Base-by-base conservation (phyloP, 139 green algal species). In the Tetraselmis chui region DNA sequence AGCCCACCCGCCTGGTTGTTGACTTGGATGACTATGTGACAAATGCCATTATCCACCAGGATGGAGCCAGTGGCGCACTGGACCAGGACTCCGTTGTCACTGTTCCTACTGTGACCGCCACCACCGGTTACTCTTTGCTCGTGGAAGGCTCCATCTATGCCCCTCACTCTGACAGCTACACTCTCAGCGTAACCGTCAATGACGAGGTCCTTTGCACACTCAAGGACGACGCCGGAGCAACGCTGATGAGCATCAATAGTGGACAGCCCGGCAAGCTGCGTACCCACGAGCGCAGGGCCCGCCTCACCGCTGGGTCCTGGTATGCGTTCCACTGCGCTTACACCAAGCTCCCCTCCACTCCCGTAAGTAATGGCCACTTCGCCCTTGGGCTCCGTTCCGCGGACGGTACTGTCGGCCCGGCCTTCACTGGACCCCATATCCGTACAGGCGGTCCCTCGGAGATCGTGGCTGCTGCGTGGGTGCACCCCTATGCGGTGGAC, bases 71-170 rank as follows among this genome's bases (percentile, higher is more conserved):
- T 25, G 74, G 74, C 74, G 74, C 25, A 25, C 74, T 28, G 25
- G 74, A 29, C 74, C 23, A 2, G 25, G 26, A 31, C 5, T 25
- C n/a, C 74, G 18, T 18, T 25, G 45, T 67, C 11, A 18, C 45
- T 5, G 45, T 67, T 25, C 45, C 45, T 5, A 5, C 45, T 5
- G 45, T 77, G 74, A 77, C 74, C 2, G n/a, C 74, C 5, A 75
- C 32, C 2, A 27, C 75, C 31, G 32, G 32, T 31, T 59, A 26
- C 30, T 76, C 31, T 31, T 29, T 31, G 29, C 2, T 86, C 30
- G 79, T 58, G 30, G 5, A 5, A 67, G 83, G 79, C 59, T 83
- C 31, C 78, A 30, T 86, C 5, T 86, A 83, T 67, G 79, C 58
- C 22, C 83, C 83, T 59, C n/a, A 28, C 59, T 30, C 29, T 23